Evolutionary conservation across 2,329 filamentous ascomycete genomes (phyloP).

Genomic region (Diplodia scrobiculata): DNA sequence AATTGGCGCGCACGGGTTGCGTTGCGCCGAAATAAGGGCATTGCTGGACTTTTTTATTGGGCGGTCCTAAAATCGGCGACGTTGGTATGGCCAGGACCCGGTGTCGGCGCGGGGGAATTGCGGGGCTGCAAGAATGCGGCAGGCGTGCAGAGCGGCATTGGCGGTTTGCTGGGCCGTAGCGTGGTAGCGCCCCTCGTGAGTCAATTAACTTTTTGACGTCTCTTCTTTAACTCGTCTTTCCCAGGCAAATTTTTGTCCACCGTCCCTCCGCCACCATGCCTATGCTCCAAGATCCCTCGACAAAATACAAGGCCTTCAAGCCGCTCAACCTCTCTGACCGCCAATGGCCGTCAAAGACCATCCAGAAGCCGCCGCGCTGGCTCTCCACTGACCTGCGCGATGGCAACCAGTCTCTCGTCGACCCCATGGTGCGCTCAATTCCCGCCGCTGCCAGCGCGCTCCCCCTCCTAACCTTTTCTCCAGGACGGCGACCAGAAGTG

Average conservation of each 20-base stretch:
- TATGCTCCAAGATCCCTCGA: constrained; percentile 72
- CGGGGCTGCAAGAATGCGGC: constrained; percentile 6
- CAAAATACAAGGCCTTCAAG: constrained; percentile 73
- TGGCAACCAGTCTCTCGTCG: constrained; percentile 89
- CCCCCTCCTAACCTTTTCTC: not conserved
- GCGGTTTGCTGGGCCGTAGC: not conserved
- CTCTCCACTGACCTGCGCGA: constrained; percentile 85
- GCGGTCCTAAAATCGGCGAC: not conserved
- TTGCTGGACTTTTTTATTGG: not conserved
- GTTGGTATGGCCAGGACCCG: not conserved
- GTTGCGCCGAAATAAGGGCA: not conserved
- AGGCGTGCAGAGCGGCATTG: too few relatives aligned
- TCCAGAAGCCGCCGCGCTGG: constrained; percentile 87
- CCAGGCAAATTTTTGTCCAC: constrained; percentile 4
- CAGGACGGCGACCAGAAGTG: constrained; percentile 94
- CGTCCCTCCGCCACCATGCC: constrained; percentile 39
- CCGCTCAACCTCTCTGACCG: constrained; percentile 68
- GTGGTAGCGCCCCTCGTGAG: constrained; percentile 17
- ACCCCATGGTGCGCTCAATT: constrained; percentile 74
- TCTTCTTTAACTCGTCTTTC: constrained; percentile 15
- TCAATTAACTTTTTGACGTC: constrained; percentile 27
- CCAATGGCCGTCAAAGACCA: constrained; percentile 80
- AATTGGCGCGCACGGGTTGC: not conserved
- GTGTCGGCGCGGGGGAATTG: constrained; percentile 21
- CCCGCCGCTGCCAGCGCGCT: not conserved